These are phyloP conservation scores for Hygrocybe coccinea DNA, from an alignment of 768 basidiomycete species.

Conservation along the genomic window DNA sequence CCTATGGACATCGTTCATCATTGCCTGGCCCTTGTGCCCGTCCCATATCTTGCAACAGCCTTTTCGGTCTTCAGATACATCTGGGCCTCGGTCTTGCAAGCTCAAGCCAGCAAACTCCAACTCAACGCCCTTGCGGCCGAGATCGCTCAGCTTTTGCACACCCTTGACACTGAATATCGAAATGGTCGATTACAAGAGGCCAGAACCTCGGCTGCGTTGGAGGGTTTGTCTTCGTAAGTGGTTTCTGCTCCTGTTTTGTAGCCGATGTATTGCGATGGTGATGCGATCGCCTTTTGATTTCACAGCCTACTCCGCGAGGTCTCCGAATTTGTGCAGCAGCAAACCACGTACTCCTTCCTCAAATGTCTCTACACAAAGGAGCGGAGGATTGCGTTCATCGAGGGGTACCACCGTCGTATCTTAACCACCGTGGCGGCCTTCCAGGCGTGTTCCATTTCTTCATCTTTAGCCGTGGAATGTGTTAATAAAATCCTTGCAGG, in stretches of 20 bases:
- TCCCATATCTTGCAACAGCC: not conserved
- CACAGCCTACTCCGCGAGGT: too few relatives aligned
- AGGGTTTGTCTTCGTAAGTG: conserved; percentile 18
- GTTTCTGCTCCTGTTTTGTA: conserved; percentile 8
- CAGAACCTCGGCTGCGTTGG: conserved; percentile 5
- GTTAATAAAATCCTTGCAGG: not conserved
- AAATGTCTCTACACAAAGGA: too few relatives aligned
- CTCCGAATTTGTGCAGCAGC: too few relatives aligned
- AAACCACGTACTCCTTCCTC: too few relatives aligned
- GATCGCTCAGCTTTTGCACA: too few relatives aligned
- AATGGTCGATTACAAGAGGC: conserved; percentile 12
- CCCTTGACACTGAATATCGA: conserved; percentile 19
- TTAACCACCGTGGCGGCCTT: not conserved
- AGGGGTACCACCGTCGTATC: not conserved
- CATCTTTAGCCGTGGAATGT: not conserved
- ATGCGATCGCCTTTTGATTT: too few relatives aligned
- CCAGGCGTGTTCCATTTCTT: not conserved
- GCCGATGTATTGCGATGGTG: too few relatives aligned
- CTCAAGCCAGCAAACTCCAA: too few relatives aligned
- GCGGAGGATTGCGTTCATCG: not conserved
- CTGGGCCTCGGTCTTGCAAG: too few relatives aligned
- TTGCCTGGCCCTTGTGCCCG: not conserved
- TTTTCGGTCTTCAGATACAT: not conserved
- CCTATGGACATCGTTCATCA: conserved; percentile 5
- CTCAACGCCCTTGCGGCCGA: too few relatives aligned